Conservation (phyloP, 306 rosid genomes). For the Lablab purpureus region DNA sequence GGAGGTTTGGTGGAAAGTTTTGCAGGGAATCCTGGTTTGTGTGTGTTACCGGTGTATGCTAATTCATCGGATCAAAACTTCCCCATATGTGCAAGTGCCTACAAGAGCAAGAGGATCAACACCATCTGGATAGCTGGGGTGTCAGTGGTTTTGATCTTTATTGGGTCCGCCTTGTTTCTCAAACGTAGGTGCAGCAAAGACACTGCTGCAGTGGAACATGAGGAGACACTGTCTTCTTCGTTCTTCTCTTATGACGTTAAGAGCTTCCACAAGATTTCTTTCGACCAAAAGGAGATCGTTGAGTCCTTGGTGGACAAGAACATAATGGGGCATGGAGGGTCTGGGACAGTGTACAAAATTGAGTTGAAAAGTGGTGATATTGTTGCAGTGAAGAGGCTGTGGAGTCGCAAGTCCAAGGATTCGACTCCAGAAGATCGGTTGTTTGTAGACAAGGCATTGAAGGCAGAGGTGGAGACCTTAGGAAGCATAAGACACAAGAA, state of each 20-base stretch:
- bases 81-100: slow-evolving; percentile 58
- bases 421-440: slow-evolving; percentile 63
- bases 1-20: slow-evolving; percentile 93
- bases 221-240: slow-evolving; percentile 70
- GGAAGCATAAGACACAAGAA: slow-evolving; percentile 94
- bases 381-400: slow-evolving; percentile 82
- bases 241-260: slow-evolving; percentile 78
- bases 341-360: slow-evolving; percentile 89
- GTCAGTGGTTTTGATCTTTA: slow-evolving; percentile 65
- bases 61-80: slow-evolving; percentile 65
- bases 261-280: slow-evolving; percentile 83
- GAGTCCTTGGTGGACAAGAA: slow-evolving; percentile 87
- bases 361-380: slow-evolving; percentile 74
- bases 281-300: slow-evolving; percentile 74
- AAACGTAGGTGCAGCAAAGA: slow-evolving; percentile 68
- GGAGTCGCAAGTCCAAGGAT: slow-evolving; percentile 67
- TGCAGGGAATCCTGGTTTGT: slow-evolving; percentile 80
- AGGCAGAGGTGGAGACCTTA: slow-evolving; percentile 90
- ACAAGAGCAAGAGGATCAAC: slow-evolving; percentile 59
- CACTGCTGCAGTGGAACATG: slow-evolving; percentile 65
- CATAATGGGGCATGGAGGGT: slow-evolving; percentile 92
- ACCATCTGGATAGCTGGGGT: slow-evolving; percentile 80
- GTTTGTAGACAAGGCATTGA: slow-evolving; percentile 64
- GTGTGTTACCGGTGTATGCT: slow-evolving; percentile 57
- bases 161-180: slow-evolving; percentile 69